Conservation (phyloP, 306 rosid species). For the Abrus precatorius region DNA sequence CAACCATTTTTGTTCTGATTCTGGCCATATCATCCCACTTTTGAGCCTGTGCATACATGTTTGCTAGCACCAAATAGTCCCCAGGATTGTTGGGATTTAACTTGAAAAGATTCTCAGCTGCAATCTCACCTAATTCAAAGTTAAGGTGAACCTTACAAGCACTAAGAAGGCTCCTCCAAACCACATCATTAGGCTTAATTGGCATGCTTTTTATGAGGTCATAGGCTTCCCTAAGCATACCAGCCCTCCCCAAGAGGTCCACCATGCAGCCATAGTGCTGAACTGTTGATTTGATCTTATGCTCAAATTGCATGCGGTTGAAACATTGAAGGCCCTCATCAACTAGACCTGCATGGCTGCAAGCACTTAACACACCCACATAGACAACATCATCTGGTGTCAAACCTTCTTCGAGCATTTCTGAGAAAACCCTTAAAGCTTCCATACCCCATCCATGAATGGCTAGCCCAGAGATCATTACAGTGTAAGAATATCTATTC, state of each 20-base stretch:
- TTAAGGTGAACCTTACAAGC: constrained; percentile 77
- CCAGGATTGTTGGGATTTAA: constrained; percentile 62
- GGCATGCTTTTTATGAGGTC: constrained; percentile 69
- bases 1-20: constrained; percentile 66
- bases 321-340: constrained; percentile 69
- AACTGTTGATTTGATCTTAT: constrained; percentile 70
- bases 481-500: constrained; percentile 73
- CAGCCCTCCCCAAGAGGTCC: constrained; percentile 80
- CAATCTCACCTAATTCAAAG: constrained; percentile 71
- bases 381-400: constrained; percentile 72
- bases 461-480: constrained; percentile 85
- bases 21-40: constrained; percentile 77
- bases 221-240: constrained; percentile 75
- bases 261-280: constrained; percentile 88
- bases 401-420: constrained; percentile 75
- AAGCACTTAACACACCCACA: constrained; percentile 77
- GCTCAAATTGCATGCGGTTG: constrained; percentile 67
- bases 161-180: constrained; percentile 88
- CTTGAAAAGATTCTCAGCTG: constrained; percentile 63
- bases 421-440: constrained; percentile 70
- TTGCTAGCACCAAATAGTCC: constrained; percentile 75
- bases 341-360: constrained; percentile 81
- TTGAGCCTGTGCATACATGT: constrained; percentile 72
- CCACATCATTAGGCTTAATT: constrained; percentile 66
- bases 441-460: constrained; percentile 78